A percentile compares a stretch with the other conserved stretches of the same genome.
Conservation (phyloP, 1,284 basidiomycete genomes). For the Austroboletus novae-zelandiae region DNA sequence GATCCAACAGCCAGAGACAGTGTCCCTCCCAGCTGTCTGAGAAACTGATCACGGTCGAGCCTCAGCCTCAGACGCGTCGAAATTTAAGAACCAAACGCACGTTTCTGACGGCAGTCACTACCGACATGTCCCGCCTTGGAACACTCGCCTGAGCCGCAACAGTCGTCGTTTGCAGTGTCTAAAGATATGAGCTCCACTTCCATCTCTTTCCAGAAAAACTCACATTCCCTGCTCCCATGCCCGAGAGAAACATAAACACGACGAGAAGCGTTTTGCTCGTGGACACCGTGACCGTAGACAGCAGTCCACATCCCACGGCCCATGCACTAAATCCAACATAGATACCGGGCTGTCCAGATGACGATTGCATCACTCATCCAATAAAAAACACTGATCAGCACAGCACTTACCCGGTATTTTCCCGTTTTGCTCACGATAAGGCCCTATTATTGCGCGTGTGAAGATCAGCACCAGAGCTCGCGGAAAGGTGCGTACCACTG, state of each 20-base stretch:
- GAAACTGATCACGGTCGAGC: conserved; percentile 42
- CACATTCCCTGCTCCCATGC: conserved; percentile 66
- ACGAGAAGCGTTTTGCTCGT: conserved; percentile 56
- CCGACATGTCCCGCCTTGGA: conserved; percentile 62
- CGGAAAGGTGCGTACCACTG: conserved; percentile 40
- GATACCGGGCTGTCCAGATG: conserved; percentile 48
- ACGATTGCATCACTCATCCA: conserved; percentile 17
- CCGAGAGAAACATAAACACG: conserved; percentile 66
- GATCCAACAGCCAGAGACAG: conserved; percentile 60
- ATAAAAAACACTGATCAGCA: conserved; percentile 8
- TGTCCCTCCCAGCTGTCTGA: conserved; percentile 63
- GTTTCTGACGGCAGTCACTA: conserved; percentile 68
- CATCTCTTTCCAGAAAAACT: conserved; percentile 4
- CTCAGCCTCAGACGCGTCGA: conserved; percentile 1
- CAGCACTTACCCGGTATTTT: conserved; percentile 50
- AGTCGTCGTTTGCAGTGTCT: conserved; percentile 63
- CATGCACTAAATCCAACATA: conserved; percentile 67
- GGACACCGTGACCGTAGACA: conserved; percentile 55
- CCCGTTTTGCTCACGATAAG: conserved; percentile 65
- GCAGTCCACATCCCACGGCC: conserved; percentile 66
- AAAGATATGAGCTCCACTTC: conserved; percentile 2
- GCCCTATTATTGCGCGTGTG: conserved; percentile 41
- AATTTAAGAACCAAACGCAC: conserved; percentile 33
- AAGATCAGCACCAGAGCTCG: conserved; percentile 4
- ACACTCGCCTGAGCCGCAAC: conserved; percentile 73